A percentile compares a stretch with the other conserved stretches of the same genome.
These are phyloP conservation scores for Leccinum boreale DNA, from an alignment of 768 basidiomycete genomes.

Conservation along the genomic window DNA sequence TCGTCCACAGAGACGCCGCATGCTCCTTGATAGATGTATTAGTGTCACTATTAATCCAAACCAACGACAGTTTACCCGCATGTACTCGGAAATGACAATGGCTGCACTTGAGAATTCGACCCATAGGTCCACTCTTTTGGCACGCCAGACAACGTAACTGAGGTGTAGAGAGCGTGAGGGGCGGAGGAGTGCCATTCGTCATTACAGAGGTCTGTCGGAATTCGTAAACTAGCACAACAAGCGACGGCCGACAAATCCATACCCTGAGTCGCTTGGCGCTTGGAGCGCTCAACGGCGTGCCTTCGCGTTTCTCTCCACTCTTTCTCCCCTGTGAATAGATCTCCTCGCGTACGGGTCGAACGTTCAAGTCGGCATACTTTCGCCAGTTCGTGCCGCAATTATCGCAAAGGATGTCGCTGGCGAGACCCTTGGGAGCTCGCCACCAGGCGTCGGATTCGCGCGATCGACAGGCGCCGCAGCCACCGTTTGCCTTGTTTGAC, in stretches of 20 bases:
- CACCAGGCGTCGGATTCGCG: slow-evolving; percentile 82
- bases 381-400: slow-evolving; percentile 85
- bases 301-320: slow-evolving; percentile 54
- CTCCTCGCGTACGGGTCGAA: slow-evolving; percentile 70
- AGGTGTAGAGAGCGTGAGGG: slow-evolving; percentile 47
- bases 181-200: slow-evolving; percentile 58
- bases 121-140: slow-evolving; percentile 66
- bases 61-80: slow-evolving; percentile 47
- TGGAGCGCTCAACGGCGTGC: slow-evolving; percentile 51
- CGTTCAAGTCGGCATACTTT: slow-evolving; percentile 88
- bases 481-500: slow-evolving; percentile 48
- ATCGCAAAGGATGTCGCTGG: slow-evolving; percentile 77
- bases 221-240: background rate
- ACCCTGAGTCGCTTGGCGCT: slow-evolving; percentile 66
- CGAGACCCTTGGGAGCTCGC: slow-evolving; percentile 88
- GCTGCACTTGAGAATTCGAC: slow-evolving; percentile 79
- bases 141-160: slow-evolving; percentile 77
- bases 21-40: slow-evolving; percentile 40
- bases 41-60: background rate
- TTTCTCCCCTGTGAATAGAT: slow-evolving; percentile 43
- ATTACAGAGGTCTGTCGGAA: slow-evolving; percentile 34
- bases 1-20: slow-evolving; percentile 71
- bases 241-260: background rate
- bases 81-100: slow-evolving; percentile 78
- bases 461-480: slow-evolving; percentile 83